Conservation (phyloP, 1,139 yeast genomes). For the Tardiomyces digboiensis region DNA sequence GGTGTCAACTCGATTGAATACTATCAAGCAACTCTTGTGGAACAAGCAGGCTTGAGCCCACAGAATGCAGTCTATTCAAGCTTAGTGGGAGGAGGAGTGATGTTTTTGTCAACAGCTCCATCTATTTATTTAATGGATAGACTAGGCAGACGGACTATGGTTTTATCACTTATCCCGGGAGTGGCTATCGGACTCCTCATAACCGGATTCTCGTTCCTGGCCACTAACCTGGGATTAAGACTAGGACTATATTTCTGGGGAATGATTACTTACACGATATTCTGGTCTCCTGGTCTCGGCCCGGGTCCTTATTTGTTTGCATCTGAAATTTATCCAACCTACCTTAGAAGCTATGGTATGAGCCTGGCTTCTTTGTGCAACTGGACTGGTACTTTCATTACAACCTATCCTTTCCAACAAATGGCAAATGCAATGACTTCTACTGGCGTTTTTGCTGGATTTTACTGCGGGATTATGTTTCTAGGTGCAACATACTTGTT, state of each 20-base stretch:
- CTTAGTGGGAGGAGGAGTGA: constrained; percentile 79
- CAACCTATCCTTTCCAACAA: constrained; percentile 80
- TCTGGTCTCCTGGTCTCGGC: too few relatives aligned
- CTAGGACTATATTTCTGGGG: constrained; percentile 61
- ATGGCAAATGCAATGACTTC: constrained; percentile 54
- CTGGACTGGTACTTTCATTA: constrained; percentile 74
- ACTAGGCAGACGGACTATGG: constrained; percentile 56
- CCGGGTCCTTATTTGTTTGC: constrained; percentile 50
- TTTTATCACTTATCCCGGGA: constrained; percentile 46
- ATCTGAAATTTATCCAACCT: constrained; percentile 81
- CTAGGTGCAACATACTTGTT: constrained; percentile 42
- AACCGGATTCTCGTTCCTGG: constrained; percentile 44
- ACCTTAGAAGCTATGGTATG: constrained; percentile 81
- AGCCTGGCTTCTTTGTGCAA: constrained; percentile 59
- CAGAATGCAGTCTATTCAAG: constrained; percentile 65
- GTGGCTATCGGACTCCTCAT: constrained; percentile 61
- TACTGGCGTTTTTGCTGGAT: constrained; percentile 74
- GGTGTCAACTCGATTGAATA: constrained; percentile 87
- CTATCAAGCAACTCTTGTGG: constrained; percentile 46
- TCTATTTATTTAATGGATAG: constrained; percentile 76
- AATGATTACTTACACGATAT: constrained; percentile 61
- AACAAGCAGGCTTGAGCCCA: constrained; percentile 53
- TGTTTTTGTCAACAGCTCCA: constrained; percentile 74
- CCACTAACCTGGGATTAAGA: constrained; percentile 34
- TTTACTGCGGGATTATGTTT: constrained; percentile 82